Percentiles rank a stretch among this genome's conserved stretches.
Conservation (phyloP, 208 protist genomes). For the Acanthamoeba royreba region DNA sequence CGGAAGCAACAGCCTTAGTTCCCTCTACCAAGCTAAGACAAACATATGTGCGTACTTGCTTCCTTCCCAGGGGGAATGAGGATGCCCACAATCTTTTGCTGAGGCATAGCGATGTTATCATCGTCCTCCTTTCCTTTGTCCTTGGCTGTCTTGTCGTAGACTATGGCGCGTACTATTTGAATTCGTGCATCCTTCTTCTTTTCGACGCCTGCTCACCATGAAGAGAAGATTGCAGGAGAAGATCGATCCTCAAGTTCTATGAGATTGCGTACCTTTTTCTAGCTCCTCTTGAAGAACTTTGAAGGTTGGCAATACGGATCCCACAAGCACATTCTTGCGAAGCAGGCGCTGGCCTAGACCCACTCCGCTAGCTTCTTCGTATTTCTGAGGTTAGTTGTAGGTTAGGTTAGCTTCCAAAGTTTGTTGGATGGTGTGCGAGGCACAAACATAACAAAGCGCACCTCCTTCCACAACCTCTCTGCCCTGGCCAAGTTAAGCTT, state of each 20-base stretch:
- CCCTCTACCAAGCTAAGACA: neutral
- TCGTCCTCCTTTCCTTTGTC: neutral
- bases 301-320: neutral
- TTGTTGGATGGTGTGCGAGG: neutral
- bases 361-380: neutral
- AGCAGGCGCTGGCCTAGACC: neutral
- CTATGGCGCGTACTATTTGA: neutral
- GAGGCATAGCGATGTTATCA: neutral
- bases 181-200: neutral
- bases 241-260: neutral
- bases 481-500: neutral
- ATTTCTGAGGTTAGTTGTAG: neutral
- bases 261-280: neutral
- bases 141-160: neutral
- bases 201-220: neutral
- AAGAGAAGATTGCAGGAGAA: neutral
- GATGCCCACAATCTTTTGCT: neutral
- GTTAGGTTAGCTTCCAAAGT: neutral
- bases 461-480: neutral
- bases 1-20: neutral
- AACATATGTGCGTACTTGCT: neutral
- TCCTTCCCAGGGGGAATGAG: neutral
- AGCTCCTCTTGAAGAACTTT: neutral
- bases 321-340: neutral
- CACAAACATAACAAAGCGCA: too few species aligned